A percentile compares a stretch with the other conserved stretches of the same genome.
Evolutionary conservation across 2,329 filamentous ascomycete genomes (phyloP).

Genomic region (Diaporthe eres): DNA sequence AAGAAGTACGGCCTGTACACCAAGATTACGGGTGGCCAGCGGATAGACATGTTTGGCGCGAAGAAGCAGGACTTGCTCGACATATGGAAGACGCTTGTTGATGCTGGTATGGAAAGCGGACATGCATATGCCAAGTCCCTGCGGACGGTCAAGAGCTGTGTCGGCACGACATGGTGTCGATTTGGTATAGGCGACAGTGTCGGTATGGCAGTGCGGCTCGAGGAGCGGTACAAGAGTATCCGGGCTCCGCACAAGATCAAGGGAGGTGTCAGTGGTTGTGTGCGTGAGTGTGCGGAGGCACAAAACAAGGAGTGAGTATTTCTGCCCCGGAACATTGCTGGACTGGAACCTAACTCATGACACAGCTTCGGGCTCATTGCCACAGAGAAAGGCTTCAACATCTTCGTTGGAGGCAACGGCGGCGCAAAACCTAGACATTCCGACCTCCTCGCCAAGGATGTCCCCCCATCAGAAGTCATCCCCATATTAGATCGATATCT

Average conservation of each 20-base stretch:
- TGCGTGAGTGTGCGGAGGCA: constrained; percentile 93
- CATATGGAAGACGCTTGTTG: constrained; percentile 86
- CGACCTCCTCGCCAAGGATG: constrained; percentile 88
- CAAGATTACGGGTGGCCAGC: constrained; percentile 92
- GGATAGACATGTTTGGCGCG: constrained; percentile 94
- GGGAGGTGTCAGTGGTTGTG: constrained; percentile 89
- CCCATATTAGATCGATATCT: constrained; percentile 90
- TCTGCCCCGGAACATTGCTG: too few relatives aligned
- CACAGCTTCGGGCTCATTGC: constrained; percentile 87
- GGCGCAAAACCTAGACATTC: constrained; percentile 87
- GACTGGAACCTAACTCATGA: constrained; percentile 37
- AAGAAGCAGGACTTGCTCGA: constrained; percentile 86
- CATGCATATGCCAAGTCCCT: constrained; percentile 93
- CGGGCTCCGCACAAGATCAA: constrained; percentile 93
- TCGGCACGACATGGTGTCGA: constrained; percentile 91
- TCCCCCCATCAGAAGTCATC: constrained; percentile 84
- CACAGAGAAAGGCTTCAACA: constrained; percentile 93
- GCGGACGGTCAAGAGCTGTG: constrained; percentile 91
- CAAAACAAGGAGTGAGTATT: constrained; percentile 85
- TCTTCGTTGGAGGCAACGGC: constrained; percentile 91
- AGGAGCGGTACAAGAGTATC: constrained; percentile 93
- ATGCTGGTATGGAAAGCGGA: constrained; percentile 90
- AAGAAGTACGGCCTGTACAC: constrained; percentile 88
- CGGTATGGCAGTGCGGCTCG: constrained; percentile 88
- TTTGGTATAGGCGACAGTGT: constrained; percentile 92